Evolutionary conservation across 495 filamentous ascomycete species (phyloP), one percentile per base, ranked within the genome.

Genomic region (Ramalina intermedia): DNA sequence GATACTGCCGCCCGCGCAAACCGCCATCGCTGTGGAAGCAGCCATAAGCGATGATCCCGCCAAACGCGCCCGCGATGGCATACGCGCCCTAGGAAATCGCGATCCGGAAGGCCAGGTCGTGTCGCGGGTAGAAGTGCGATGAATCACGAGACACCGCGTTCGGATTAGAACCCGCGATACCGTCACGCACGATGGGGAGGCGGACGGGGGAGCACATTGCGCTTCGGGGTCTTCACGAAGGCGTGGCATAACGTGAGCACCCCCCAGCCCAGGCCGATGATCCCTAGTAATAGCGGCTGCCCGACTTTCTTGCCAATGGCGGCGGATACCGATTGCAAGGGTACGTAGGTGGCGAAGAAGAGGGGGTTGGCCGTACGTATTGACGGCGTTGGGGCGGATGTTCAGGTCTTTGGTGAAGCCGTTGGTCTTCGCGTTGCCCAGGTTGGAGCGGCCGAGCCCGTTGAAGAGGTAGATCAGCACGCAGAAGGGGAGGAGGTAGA

Each of bases 81-180:
- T 67, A 76, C 57, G 74, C 73, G 9, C 73, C 72, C 46, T 71
- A 79, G 55, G 79, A 79, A 43, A 78, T 54, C 18, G 61, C 69
- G 6, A 80, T 58, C 1, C 76, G 64, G 17, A 62, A 60, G 2
- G 66, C 75, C 35, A 80, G 71, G 50, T 78, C 74, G 51, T 64
- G 74, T 4, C 74, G 64, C 17, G 69, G 70, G 51, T 79, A 78
- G 58, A 79, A 77, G 1, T 69, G 54, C 6, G 68, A 68, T 17
- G 76, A 62, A 49, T 78, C n/a, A n/a, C n/a, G 79, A 17, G 65
- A 69, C 14, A 76, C 68, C 0, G 66, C 70, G 1, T 70, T 68
- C 12, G 73, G 70, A 49, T n/a, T 76, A 76, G 51, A 76, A 78
- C 4, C 26, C 26, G 26, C n/a, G 26, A 27, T 27, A 4, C 26